Percentiles rank a stretch among this genome's conserved stretches.
phyloP scores from a whole-genome alignment of 208 protist genomes.

The Crithidia expoeki region DNA sequence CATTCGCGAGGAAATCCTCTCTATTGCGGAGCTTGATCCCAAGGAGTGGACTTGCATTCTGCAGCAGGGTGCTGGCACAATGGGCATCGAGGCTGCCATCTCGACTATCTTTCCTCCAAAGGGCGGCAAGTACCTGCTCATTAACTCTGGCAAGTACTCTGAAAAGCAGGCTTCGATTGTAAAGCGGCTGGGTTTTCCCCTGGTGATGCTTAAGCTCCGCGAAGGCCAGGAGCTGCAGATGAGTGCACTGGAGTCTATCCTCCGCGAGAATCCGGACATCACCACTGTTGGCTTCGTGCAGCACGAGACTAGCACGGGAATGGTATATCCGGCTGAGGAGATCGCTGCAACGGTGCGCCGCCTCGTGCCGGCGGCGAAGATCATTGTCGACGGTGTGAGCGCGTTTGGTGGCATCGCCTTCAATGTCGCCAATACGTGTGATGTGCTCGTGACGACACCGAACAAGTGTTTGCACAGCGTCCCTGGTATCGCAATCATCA shows the following conservation, averaged over 20 bases:
- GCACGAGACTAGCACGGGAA: slow-evolving; percentile 90
- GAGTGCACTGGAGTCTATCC: slow-evolving; percentile 39
- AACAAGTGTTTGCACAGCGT: slow-evolving; percentile 93
- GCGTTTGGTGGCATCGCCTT: slow-evolving; percentile 82
- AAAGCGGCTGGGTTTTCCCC: slow-evolving; percentile 55
- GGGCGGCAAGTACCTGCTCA: slow-evolving; percentile 74
- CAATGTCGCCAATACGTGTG: slow-evolving; percentile 58
- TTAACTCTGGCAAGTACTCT: slow-evolving; percentile 88
- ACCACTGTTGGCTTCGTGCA: slow-evolving; percentile 85
- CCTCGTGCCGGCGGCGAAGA: slow-evolving; percentile 53
- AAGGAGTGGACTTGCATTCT: slow-evolving; percentile 74
- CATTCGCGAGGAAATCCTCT: slow-evolving; percentile 60
- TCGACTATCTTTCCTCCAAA: slow-evolving; percentile 59
- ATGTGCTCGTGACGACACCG: slow-evolving; percentile 74
- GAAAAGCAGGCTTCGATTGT: slow-evolving; percentile 74
- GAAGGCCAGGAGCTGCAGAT: slow-evolving; percentile 75
- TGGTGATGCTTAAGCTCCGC: slow-evolving; percentile 53
- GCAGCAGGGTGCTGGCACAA: slow-evolving; percentile 81
- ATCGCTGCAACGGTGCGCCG: slow-evolving; percentile 61
- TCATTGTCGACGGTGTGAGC: slow-evolving; percentile 87
- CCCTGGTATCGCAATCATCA: slow-evolving; percentile 79
- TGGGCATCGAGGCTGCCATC: slow-evolving; percentile 85
- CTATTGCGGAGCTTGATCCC: slow-evolving; percentile 48
- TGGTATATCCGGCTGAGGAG: slow-evolving; percentile 83
- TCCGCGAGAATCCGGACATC: slow-evolving; percentile 60